Percentiles rank a stretch among this genome's conserved stretches.
phyloP scores from a whole-genome alignment of 768 basidiomycete genomes.

The Serpula lacrymans region DNA sequence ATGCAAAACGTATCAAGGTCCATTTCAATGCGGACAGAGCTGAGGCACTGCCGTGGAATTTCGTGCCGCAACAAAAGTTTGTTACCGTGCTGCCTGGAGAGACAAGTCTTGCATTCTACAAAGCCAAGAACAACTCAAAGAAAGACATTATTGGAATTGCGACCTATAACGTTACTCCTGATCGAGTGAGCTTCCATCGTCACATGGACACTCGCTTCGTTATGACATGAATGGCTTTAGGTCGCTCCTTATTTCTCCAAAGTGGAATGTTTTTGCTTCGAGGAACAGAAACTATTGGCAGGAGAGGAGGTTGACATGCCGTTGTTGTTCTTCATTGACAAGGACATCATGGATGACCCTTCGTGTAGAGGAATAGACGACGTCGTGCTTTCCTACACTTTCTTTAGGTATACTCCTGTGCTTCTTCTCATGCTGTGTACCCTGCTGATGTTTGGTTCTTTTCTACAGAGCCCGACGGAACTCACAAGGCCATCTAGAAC shows the following conservation, averaged over 20 bases:
- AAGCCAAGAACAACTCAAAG: constrained; percentile 78
- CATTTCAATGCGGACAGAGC: constrained; percentile 93
- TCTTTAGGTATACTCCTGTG: constrained; percentile 72
- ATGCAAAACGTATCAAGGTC: constrained; percentile 78
- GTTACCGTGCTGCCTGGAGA: constrained; percentile 94
- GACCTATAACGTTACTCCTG: constrained; percentile 99
- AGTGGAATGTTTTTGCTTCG: constrained; percentile 99
- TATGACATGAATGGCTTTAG: constrained; percentile 38
- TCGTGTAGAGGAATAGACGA: constrained; percentile 83
- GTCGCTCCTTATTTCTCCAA: constrained; percentile 98
- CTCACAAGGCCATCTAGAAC: constrained; percentile 79
- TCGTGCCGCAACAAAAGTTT: constrained; percentile 85
- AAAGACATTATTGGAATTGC: constrained; percentile 97
- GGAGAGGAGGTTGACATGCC: constrained; percentile 99
- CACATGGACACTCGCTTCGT: too few relatives aligned
- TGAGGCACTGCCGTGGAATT: constrained; percentile 89
- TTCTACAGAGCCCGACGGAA: constrained; percentile 77
- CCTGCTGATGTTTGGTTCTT: background rate
- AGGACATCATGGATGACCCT: constrained; percentile 93
- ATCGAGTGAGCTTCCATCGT: too few relatives aligned
- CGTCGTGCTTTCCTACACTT: constrained; percentile 93
- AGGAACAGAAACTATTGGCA: constrained; percentile 93
- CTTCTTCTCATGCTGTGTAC: background rate
- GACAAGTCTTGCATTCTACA: constrained; percentile 95
- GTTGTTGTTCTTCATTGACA: constrained; percentile 97